Evolutionary conservation across 2,329 filamentous ascomycete species (phyloP), one percentile per base, ranked within the genome.

Genomic region (Tolypocladium pustulatum): DNA sequence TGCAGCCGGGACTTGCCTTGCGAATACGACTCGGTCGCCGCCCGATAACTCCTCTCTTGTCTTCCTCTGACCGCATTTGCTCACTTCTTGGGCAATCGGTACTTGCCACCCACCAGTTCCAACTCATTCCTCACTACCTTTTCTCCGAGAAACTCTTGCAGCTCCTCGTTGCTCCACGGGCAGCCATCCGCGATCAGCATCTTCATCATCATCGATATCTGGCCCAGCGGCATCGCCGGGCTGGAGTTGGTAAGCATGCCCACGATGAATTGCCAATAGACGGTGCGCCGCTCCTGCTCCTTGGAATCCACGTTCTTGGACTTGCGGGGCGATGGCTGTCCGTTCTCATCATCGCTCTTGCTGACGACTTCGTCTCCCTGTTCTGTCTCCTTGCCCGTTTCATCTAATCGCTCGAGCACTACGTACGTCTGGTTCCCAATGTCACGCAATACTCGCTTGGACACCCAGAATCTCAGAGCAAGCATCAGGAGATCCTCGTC

Each of bases 231-330:
- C 89, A 97, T 94, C 34, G 88, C 74, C 22, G 81, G 84, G 22
- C 88, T 88, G 65, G 91, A 88, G 72, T 97, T 97, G 61, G 91
- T 97, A 73, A 99, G 76, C 94, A 99, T 97, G 56, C 90, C 91
- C 59, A 91, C 79, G 60, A 99, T 91, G 70, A 96, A 97, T 67
- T 92, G 88, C 84, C 89, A 91, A 73, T 97, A 96, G 43, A 96
- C 81, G 51, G 75, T 73, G 38, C 79, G 77, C 60, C 78, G 78
- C 65, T 82, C 81, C 65, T 80, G 78, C 67, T 86, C 83, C 69
- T 90, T 87, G 63, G 84, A 80, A 27, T 88, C 81, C 37, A 89
- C 77, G 74, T 71, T 75, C 61, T 76, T 79, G 56, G 78, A 73
- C 64, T 85, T 81, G 6, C 77, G 81, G 30, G 77, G 77, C 27